phyloP scores from a whole-genome alignment of 371 early-diverging fungal species.

The Circinella minor region DNA sequence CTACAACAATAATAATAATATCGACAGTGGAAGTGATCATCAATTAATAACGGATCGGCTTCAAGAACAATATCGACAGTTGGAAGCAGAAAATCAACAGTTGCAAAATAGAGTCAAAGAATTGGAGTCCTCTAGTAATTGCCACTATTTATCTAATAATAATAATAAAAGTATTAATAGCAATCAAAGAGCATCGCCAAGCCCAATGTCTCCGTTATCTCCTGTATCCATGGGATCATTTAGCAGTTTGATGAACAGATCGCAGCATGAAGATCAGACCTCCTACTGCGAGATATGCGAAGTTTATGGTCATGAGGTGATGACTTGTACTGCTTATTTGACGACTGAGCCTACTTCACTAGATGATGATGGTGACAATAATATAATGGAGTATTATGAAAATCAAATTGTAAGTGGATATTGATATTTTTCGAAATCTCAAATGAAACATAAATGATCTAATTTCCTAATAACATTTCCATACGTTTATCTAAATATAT shows the following conservation, averaged over 20 bases:
- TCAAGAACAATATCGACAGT: slow-evolving; percentile 18
- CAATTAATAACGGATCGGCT: neutral
- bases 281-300: slow-evolving; percentile 69
- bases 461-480: neutral
- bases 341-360: slow-evolving; percentile 15
- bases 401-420: neutral
- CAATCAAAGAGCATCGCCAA: slow-evolving; percentile 6
- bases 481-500: neutral
- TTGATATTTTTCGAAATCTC: neutral
- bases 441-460: neutral
- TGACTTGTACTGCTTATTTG: slow-evolving; percentile 54
- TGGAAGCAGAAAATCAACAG: slow-evolving; percentile 19
- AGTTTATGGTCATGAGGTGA: slow-evolving; percentile 60
- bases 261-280: slow-evolving; percentile 18
- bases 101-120: slow-evolving; percentile 12
- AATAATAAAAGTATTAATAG: neutral
- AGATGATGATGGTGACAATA: neutral
- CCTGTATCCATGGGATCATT: slow-evolving; percentile 15
- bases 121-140: neutral
- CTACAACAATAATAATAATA: neutral
- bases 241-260: slow-evolving; percentile 4
- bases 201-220: slow-evolving; percentile 7
- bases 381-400: neutral
- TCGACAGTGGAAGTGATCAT: neutral
- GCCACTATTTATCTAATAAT: neutral